Base-by-base conservation (phyloP, 2,329 filamentous ascomycete genomes). In the Fusarium decemcellulare region DNA sequence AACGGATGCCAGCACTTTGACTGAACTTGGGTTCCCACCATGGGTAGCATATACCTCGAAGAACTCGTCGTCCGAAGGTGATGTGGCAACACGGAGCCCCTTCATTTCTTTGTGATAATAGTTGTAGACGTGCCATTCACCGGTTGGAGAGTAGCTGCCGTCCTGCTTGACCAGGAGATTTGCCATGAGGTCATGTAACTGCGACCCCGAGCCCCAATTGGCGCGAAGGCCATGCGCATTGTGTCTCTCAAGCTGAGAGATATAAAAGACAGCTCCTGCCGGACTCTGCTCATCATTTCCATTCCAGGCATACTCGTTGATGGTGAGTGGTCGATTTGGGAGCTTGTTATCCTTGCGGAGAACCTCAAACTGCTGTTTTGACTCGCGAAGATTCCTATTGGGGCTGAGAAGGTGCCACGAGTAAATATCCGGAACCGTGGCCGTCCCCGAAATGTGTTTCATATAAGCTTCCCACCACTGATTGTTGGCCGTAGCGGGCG, bases 101-200 rank as follows among this genome's bases (percentile, higher is more conserved):
- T 30, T 48, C 60, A 63, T 63, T n/a, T 43, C 12, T n/a, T 63
- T 53, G 40, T 40, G 44, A 29, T 63, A 63, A 40, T 63, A 63
- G 48, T 59, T 63, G 55, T 63, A 63, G 23, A 63, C 60, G 54
- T 55, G 59, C 60, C 60, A 63, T 48, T 63, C 54, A 6, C 54
- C 60, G 3, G 55, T 40, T 5, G 46, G 60, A 47, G 51, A 59
- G 18, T 59, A 63, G 47, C 16, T 48, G 42, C 60, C 60, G 7
- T 40, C 32, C 15, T 39, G 46, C 32, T 59, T 63, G 12, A 59
- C 60, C 11, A 63, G 54, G 2, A 59, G 55, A 23, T 59, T 59
- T 14, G 12, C 36, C 36, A 37, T 12, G 12, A 37, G 36, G 36
- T 37, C 36, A 15, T 37, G 36, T 15, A 37, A 15, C 37, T n/a